A percentile compares a stretch with the other conserved stretches of the same genome.
These are phyloP conservation scores for Cyclotella atomus DNA, from an alignment of 108 stramenopile species.

Conservation along the genomic window DNA sequence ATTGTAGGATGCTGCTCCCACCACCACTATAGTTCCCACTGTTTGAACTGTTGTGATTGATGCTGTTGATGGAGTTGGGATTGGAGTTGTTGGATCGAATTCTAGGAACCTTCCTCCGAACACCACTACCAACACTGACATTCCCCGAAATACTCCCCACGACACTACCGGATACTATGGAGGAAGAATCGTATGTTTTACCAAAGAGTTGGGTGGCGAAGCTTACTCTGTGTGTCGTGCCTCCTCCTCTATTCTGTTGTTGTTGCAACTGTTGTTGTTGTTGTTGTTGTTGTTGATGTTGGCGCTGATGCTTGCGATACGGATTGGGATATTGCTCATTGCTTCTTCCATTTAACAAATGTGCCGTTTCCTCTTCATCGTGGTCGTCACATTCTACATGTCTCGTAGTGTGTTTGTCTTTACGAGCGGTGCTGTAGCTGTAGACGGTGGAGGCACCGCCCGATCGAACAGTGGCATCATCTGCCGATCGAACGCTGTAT, in stretches of 20 bases:
- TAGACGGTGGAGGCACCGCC: not conserved
- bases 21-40: too few relatives aligned
- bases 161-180: not conserved
- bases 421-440: too few relatives aligned
- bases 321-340: not conserved
- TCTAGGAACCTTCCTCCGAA: conserved; percentile 4
- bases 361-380: conserved; percentile 4
- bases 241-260: not conserved
- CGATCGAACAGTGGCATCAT: conserved; percentile 1
- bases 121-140: not conserved
- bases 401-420: too few relatives aligned
- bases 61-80: not conserved
- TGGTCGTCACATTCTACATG: not conserved
- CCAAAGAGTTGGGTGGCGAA: conserved; percentile 3
- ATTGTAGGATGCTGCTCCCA: not conserved
- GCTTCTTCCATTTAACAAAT: not conserved
- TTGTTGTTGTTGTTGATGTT: not conserved
- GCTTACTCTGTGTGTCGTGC: not conserved
- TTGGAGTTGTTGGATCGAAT: not conserved
- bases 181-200: conserved; percentile 5
- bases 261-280: too few relatives aligned
- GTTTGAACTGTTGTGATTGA: too few relatives aligned
- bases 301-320: not conserved
- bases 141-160: conserved; percentile 9
- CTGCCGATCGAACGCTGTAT: not conserved